A percentile compares a stretch with the other conserved stretches of the same genome.
Conservation (phyloP, 306 rosid genomes). For the Urtica urens region DNA sequence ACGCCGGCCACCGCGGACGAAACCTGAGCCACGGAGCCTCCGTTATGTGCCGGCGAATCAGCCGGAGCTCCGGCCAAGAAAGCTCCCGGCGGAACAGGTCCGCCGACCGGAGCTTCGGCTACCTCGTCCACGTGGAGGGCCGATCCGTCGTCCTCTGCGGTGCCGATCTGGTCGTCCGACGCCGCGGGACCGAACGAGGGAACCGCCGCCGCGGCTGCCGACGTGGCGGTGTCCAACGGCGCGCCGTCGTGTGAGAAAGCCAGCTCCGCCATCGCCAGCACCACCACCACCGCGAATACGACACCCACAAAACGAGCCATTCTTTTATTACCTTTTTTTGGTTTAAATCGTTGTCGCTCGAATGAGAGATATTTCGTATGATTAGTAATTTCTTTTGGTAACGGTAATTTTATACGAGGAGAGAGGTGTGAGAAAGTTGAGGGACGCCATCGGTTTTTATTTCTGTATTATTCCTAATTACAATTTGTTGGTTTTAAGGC, state of each 20-base stretch:
- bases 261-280: slow-evolving; percentile 30
- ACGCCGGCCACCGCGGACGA: slow-evolving; percentile 20
- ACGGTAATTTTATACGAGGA: too few species aligned
- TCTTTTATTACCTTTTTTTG: too few species aligned
- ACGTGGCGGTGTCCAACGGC: not conserved
- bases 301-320: slow-evolving; percentile 43
- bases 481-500: too few species aligned
- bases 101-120: slow-evolving; percentile 32
- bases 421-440: too few species aligned
- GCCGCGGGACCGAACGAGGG: not conserved
- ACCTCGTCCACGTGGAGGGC: not conserved
- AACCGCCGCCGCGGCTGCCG: not conserved
- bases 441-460: too few species aligned
- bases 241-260: slow-evolving; percentile 13
- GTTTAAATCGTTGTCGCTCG: too few species aligned
- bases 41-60: not conserved
- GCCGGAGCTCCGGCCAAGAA: not conserved
- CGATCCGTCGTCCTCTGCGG: slow-evolving; percentile 6
- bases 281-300: too few species aligned
- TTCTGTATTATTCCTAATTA: too few species aligned
- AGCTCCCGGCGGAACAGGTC: slow-evolving; percentile 16
- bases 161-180: slow-evolving; percentile 21
- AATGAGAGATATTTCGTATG: too few species aligned
- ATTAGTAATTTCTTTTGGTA: too few species aligned
- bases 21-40: slow-evolving; percentile 15